phyloP scores from a whole-genome alignment of 2,329 filamentous ascomycete species.

The Cladosporium sp. region DNA sequence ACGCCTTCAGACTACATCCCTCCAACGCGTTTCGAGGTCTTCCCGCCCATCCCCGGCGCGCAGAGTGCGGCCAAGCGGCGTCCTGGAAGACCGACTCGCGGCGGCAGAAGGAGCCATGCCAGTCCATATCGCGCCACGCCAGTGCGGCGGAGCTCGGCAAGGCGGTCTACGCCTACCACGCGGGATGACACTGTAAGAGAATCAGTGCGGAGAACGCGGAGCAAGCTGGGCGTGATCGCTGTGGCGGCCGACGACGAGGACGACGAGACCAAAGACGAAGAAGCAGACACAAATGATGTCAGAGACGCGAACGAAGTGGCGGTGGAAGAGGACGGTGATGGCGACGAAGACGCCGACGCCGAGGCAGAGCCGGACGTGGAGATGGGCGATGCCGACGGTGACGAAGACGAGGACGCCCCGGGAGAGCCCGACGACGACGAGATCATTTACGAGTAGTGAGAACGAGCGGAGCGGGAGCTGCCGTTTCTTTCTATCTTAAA shows the following conservation, averaged over 20 bases:
- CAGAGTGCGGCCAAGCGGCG: constrained; percentile 30
- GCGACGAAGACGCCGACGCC: constrained; percentile 18
- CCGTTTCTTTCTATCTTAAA: too few species aligned
- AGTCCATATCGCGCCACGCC: constrained; percentile 18
- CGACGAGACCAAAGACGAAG: constrained; percentile 23
- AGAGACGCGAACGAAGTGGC: constrained; percentile 27
- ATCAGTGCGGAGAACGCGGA: constrained; percentile 36
- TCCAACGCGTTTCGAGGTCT: constrained; percentile 70
- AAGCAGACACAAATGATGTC: constrained; percentile 27
- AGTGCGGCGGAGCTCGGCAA: constrained; percentile 12
- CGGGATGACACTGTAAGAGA: constrained; percentile 3
- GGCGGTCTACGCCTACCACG: constrained; percentile 4
- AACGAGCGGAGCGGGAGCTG: too few species aligned
- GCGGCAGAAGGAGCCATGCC: constrained; percentile 21
- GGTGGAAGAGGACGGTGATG: constrained; percentile 21
- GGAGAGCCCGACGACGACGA: constrained; percentile 27
- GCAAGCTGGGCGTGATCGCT: constrained; percentile 40
- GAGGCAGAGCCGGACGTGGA: constrained; percentile 17
- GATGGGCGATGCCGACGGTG: constrained; percentile 13
- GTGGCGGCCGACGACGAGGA: constrained; percentile 24
- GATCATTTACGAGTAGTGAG: constrained; percentile 25
- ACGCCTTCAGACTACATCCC: constrained; percentile 52
- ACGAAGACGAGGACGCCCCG: constrained; percentile 20
- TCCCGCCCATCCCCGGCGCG: constrained; percentile 60
- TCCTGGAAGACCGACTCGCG: constrained; percentile 28